Conservation (phyloP, 805 yeast genomes). For the Candida palmyrensis region DNA sequence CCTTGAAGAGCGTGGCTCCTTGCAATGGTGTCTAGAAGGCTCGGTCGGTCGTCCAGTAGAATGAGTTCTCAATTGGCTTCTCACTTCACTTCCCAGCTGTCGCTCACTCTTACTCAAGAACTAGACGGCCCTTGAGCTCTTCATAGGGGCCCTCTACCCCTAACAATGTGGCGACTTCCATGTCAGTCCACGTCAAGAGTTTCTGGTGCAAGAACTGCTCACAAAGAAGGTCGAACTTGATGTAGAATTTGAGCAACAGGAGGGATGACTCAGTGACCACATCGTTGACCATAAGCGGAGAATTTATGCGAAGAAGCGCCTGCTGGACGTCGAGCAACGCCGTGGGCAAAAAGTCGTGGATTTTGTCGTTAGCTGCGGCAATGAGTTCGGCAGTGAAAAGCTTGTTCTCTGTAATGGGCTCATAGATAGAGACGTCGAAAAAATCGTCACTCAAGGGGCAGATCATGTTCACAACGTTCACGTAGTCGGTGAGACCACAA, state of each 20-base stretch:
- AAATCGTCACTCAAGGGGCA: conserved; percentile 56
- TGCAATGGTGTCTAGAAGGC: no score
- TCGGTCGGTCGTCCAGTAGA: no score
- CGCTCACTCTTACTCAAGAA: no score
- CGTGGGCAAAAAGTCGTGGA: conserved; percentile 52
- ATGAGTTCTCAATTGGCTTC: no score
- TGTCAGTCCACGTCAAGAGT: conserved; percentile 48
- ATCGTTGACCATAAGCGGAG: conserved; percentile 57
- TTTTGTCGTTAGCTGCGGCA: conserved; percentile 34
- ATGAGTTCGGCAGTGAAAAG: conserved; percentile 44
- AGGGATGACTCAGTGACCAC: conserved; percentile 47
- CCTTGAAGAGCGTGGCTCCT: no score
- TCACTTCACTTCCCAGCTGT: no score
- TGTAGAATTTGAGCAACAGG: conserved; percentile 45
- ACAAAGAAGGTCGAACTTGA: conserved; percentile 32
- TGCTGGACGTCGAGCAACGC: conserved; percentile 59
- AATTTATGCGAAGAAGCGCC: conserved; percentile 50
- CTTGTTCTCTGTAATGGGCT: conserved; percentile 60
- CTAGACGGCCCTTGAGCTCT: no score
- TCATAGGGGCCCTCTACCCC: conserved; percentile 50
- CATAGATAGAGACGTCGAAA: conserved; percentile 58
- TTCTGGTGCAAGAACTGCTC: conserved; percentile 27
- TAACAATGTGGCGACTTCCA: conserved; percentile 62
- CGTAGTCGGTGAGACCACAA: conserved; percentile 54
- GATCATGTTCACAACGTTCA: conserved; percentile 67